These are phyloP conservation scores for Debaryomyces nepalensis DNA, from an alignment of 1,139 yeast species.

Conservation along the genomic window DNA sequence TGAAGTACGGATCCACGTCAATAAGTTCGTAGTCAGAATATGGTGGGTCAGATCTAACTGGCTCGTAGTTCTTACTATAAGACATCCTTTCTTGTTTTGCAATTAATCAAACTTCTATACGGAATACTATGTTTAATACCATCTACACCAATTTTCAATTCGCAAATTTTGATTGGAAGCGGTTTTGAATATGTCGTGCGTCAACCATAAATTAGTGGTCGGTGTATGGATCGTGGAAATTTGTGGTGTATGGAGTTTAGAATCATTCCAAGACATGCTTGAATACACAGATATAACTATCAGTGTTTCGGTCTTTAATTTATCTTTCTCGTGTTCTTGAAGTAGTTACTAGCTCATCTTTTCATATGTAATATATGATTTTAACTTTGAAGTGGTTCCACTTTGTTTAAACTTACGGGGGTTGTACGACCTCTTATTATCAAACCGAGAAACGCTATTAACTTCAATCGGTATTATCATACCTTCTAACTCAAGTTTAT, in stretches of 20 bases:
- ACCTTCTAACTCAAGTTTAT: not conserved
- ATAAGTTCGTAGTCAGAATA: conserved; percentile 57
- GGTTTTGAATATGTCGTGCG: conserved; percentile 10
- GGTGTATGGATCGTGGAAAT: not conserved
- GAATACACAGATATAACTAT: no score
- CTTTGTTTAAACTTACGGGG: no score
- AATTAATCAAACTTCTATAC: conserved; percentile 16
- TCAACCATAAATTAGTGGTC: not conserved
- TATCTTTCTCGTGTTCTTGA: no score
- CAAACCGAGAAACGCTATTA: no score
- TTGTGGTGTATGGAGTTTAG: not conserved
- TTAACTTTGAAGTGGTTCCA: no score
- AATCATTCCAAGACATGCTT: not conserved
- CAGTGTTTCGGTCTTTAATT: no score
- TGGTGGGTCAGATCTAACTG: conserved; percentile 50
- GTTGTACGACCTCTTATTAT: no score
- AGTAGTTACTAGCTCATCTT: no score
- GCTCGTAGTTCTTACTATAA: conserved; percentile 44
- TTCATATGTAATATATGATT: no score
- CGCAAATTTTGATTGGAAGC: conserved; percentile 39
- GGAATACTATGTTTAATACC: conserved; percentile 2
- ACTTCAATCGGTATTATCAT: no score
- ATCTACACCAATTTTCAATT: conserved; percentile 24
- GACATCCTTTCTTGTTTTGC: conserved; percentile 35
- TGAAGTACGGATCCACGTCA: conserved; percentile 81